Conservation (phyloP, 345 rosid species). For the Eucalyptus curtisii region DNA sequence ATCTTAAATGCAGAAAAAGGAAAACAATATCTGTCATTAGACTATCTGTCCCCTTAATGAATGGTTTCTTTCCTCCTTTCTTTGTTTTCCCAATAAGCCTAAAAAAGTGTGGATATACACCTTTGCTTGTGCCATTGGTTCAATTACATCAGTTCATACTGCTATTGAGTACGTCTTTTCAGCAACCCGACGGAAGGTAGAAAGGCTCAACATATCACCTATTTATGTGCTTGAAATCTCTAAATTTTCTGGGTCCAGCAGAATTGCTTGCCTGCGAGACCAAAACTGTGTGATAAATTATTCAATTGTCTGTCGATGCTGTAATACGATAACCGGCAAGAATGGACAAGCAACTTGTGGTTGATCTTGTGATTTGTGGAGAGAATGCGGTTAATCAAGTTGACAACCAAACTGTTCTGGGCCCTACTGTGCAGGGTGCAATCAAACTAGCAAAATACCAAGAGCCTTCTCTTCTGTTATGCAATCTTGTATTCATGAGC, state of each 20-base stretch:
- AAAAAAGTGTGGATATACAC: not conserved
- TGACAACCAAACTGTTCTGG: not conserved
- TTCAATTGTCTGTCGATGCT: not conserved
- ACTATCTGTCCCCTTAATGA: not conserved
- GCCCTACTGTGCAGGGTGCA: not conserved
- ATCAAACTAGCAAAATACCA: not conserved
- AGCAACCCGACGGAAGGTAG: not conserved
- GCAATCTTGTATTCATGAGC: not conserved
- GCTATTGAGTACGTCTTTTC: not conserved
- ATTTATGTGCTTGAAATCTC: not conserved
- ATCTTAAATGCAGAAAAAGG: not conserved
- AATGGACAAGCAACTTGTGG: not conserved
- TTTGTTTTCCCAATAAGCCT: not conserved
- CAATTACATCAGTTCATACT: not conserved
- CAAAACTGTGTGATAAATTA: not conserved
- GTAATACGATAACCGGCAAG: not conserved
- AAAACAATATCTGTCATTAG: not conserved
- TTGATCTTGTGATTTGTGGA: not conserved
- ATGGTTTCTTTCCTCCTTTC: not conserved
- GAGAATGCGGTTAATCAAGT: not conserved
- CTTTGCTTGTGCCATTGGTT: not conserved
- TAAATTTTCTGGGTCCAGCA: not conserved
- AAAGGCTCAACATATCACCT: not conserved
- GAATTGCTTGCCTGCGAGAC: not conserved
- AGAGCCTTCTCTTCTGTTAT: not conserved